A percentile compares a stretch with the other conserved stretches of the same genome.
Evolutionary conservation across 148 eudicot genomes (phyloP).

Genomic region (Heliosperma pusillum): DNA sequence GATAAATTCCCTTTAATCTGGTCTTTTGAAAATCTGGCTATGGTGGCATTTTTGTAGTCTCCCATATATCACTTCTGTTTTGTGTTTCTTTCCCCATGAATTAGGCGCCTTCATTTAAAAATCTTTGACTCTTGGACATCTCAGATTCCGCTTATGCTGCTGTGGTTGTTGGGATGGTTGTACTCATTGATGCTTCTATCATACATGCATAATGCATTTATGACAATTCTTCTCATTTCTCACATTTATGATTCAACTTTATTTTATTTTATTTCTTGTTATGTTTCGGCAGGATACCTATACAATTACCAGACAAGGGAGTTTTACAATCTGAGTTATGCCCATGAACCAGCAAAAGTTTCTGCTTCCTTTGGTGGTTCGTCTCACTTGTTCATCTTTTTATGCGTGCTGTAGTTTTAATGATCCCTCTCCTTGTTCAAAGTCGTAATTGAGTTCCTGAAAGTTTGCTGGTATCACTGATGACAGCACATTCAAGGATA

Average conservation of each 20-base stretch:
- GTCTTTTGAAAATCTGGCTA: not conserved
- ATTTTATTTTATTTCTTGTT: not conserved
- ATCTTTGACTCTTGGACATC: not conserved
- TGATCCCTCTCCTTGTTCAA: not conserved
- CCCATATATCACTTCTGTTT: constrained; percentile 1
- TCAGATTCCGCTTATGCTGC: not conserved
- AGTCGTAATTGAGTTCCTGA: not conserved
- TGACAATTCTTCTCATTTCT: not conserved
- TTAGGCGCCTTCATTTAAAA: not conserved
- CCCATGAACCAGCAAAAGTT: constrained; percentile 78
- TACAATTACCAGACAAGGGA: constrained; percentile 92
- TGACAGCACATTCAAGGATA: not conserved
- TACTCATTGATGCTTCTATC: not conserved
- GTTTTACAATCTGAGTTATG: constrained; percentile 85
- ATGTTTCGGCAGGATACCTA: constrained; percentile 67
- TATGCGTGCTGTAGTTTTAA: not conserved
- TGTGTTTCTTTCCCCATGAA: not conserved
- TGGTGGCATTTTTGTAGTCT: not conserved
- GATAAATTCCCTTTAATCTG: not conserved
- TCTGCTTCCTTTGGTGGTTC: constrained; percentile 87
- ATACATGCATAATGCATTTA: not conserved
- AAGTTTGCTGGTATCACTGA: not conserved
- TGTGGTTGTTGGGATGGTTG: not conserved
- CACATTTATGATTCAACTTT: constrained; percentile 5
- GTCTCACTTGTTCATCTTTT: constrained; percentile 20